Conservation (phyloP, 768 basidiomycete genomes). For the Podaxis sp. region DNA sequence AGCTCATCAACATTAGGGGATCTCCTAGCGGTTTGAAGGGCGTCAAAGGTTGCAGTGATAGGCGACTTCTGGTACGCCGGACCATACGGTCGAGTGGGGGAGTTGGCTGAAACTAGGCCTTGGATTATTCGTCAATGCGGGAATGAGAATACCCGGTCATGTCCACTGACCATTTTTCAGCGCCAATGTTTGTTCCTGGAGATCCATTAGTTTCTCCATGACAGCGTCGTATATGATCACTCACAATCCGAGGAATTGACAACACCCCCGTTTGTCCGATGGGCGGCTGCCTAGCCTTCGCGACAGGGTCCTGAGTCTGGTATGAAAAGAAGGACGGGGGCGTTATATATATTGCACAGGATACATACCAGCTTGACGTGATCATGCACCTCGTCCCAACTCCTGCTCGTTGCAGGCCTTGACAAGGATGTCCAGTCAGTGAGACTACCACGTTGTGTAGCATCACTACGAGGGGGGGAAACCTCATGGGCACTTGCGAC, state of each 20-base stretch:
- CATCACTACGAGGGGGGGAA: conserved; percentile 42
- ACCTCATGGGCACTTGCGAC: conserved; percentile 50
- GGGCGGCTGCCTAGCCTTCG: conserved; percentile 5
- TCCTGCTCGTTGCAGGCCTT: conserved; percentile 44
- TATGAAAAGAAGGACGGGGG: neutral
- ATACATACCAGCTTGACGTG: conserved; percentile 6
- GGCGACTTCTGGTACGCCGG: conserved; percentile 12
- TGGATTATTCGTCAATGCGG: neutral
- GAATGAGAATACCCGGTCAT: neutral
- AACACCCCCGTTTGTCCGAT: conserved; percentile 9
- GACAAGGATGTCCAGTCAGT: conserved; percentile 52
- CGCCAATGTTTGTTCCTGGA: conserved; percentile 10
- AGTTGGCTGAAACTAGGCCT: conserved; percentile 25
- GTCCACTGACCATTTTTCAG: conserved; percentile 9
- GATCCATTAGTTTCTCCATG: neutral
- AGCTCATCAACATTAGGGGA: conserved; percentile 49
- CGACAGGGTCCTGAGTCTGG: neutral
- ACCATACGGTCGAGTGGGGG: conserved; percentile 34
- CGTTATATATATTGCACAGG: neutral
- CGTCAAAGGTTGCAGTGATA: conserved; percentile 16
- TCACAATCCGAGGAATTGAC: conserved; percentile 12
- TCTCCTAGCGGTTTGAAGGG: conserved; percentile 8
- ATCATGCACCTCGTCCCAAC: conserved; percentile 52
- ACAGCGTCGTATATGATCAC: neutral
- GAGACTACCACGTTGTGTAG: conserved; percentile 43